These are phyloP conservation scores for California macrophylla DNA, from an alignment of 441 rosid genomes.

Conservation along the genomic window DNA sequence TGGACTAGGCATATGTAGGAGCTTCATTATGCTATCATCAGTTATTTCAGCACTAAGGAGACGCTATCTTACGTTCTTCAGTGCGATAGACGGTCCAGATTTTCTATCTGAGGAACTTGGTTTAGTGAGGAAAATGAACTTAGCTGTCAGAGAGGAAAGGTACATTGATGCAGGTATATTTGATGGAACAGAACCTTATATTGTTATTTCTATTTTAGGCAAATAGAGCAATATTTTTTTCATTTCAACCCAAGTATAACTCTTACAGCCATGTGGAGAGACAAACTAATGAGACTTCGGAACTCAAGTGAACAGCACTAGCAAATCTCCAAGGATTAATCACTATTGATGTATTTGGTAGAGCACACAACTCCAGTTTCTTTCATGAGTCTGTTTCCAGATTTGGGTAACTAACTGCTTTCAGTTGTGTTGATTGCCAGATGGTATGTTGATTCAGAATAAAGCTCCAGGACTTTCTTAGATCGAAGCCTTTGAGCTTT, in stretches of 20 bases:
- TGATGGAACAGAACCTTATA: not conserved
- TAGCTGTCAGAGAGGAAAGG: constrained; percentile 74
- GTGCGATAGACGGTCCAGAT: constrained; percentile 71
- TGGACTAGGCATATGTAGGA: not conserved
- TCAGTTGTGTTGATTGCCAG: not conserved
- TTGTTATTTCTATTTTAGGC: not conserved
- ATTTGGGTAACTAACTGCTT: not conserved
- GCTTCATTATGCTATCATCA: constrained; percentile 10
- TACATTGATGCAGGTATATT: constrained; percentile 78
- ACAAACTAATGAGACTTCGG: constrained; percentile 50
- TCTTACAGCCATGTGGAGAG: constrained; percentile 52
- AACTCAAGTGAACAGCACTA: constrained; percentile 31
- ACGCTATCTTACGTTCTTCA: constrained; percentile 26
- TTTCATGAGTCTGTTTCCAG: not conserved
- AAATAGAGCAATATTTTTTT: not conserved
- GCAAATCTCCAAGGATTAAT: constrained; percentile 16
- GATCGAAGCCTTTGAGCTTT: not conserved
- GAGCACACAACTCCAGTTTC: not conserved
- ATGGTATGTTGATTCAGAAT: not conserved
- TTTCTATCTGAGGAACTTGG: constrained; percentile 56
- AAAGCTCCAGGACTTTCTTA: not conserved
- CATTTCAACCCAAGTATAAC: not conserved
- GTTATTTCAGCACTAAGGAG: constrained; percentile 24
- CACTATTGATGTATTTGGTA: constrained; percentile 4
- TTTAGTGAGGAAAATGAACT: constrained; percentile 55